Evolutionary conservation across 164 flowering plant genomes (phyloP), one percentile per base, ranked within the genome.

Genomic region (Vitis cinerea): DNA sequence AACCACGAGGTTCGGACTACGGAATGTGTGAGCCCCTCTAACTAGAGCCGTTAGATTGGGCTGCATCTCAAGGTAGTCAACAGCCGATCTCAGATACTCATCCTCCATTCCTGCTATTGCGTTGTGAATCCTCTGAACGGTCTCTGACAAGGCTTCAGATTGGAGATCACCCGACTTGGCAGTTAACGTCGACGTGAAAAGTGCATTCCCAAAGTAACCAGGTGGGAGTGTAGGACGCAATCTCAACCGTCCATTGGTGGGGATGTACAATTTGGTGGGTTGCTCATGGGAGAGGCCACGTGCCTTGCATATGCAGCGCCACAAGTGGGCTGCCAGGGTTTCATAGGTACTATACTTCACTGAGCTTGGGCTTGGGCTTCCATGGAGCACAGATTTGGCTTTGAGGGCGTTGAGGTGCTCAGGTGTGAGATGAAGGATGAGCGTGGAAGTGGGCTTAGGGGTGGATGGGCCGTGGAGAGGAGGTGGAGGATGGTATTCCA

Each of bases 221-320:
- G 19, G 50, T 19, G 79, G 71, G 16, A 78, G 67, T 0, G 72
- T 10, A 1, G 83, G 83, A 3, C 27, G 27, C 27, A 23, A 23
- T 1, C 27, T 23, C 27, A 23, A 8, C 23, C 84, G 71, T 2
- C 78, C 74, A 19, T 78, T 68, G 9, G 67, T 53, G 14, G 69
- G 37, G 16, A 81, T 64, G 59, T 71, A 71, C 30, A 78, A 4
- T 44, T 62, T 70, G 19, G 77, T 67, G 8, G 55, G 37, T 17
- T 77, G 78, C 11, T 74, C 71, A 14, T 67, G 69, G 1, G 66
- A 4, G 3, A 75, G 60, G 14, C 70, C 70, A 4, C 80, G 70
- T 10, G 80, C 83, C 63, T 51, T 69, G 68, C 79, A 64, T 1
- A 52, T 61, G 59, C 77, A 70, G 15, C 75, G 71, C 81, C 84